Evolutionary conservation across 129 eudicot genomes (phyloP), one percentile per base, ranked within the genome.

Genomic region (Flaveria trinervia): DNA sequence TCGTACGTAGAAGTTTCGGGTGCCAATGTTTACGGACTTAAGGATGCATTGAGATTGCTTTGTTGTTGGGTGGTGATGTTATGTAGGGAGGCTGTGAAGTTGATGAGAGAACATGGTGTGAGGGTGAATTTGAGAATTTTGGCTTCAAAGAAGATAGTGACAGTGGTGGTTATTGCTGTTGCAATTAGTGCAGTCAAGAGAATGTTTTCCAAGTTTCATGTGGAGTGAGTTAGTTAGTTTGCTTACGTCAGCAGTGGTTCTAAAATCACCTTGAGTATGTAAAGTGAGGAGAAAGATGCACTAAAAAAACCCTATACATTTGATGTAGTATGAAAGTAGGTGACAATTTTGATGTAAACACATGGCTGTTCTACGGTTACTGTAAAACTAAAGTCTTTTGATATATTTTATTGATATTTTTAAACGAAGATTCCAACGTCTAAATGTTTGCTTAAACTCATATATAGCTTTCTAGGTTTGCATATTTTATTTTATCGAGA

Each of bases 61-160:
- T 25, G 79, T 26, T 68, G 84, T 10, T 85, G 92, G 89, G 8
- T 88, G 66, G 45, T 72, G 22, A 62, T 74, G 28, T 51, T 87
- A 2, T 55, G 86, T 9, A 20, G 79, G 33, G 85, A 77, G 18
- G 78, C 64, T 33, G 44, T 81, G 73, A 80, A 79, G 66, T 74
- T 90, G 65, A 88, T 90, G 97, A 77, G 88, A 77, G 85, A 73
- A 48, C 93, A 93, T 73, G 96, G 93, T 33, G 7, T 89, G 82
- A 86, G 89, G 80, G 93, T 93, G 66, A 93, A 93, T 77, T 83
- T 93, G 68, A 82, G 98, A 84, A 54, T 87, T 72, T 73, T 93
- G 12, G 98, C 98, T 66, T 89, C 96, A 9, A 93, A 90, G 86
- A 93, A 88, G 78, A 79, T 93, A 12, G 82, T 83, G 69, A 74